phyloP scores from a whole-genome alignment of 2,329 filamentous ascomycete genomes.

The Graphium sp. region DNA sequence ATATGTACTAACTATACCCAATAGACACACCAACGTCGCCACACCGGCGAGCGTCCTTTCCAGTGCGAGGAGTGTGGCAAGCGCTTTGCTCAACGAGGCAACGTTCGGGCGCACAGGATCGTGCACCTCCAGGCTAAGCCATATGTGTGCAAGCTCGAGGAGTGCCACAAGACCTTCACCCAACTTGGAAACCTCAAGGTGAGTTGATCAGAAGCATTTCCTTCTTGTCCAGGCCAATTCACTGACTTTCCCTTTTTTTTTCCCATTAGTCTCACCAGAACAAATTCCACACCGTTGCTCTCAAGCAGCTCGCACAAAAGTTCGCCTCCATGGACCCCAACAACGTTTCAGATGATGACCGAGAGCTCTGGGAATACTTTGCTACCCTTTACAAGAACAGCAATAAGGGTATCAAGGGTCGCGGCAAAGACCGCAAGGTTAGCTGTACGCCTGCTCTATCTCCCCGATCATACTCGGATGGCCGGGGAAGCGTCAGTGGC shows the following conservation, averaged over 20 bases:
- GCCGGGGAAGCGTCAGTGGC: too few relatives aligned
- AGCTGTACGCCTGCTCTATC: too few relatives aligned
- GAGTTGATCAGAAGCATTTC: conserved; percentile 8
- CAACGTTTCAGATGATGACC: conserved; percentile 48
- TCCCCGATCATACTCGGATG: too few relatives aligned
- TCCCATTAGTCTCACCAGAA: conserved; percentile 64
- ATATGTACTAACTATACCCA: conserved; percentile 1
- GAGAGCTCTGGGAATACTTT: conserved; percentile 73
- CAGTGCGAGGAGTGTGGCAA: conserved; percentile 67
- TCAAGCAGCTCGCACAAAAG: conserved; percentile 51
- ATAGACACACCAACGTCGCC: conserved; percentile 71
- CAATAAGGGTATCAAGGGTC: conserved; percentile 96
- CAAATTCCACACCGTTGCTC: conserved; percentile 69
- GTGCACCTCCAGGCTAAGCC: conserved; percentile 65
- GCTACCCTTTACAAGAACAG: conserved; percentile 85
- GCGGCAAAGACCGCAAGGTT: conserved; percentile 87
- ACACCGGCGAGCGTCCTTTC: conserved; percentile 78
- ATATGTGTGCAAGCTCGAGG: conserved; percentile 66
- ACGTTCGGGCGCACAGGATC: conserved; percentile 68
- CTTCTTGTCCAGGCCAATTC: too few relatives aligned
- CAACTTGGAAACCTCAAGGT: conserved; percentile 88
- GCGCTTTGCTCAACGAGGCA: conserved; percentile 70
- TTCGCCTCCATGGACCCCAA: conserved; percentile 53
- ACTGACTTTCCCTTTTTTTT: not conserved
- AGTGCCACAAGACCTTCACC: conserved; percentile 77